A percentile compares a stretch with the other conserved stretches of the same genome.
Evolutionary conservation across 2,329 filamentous ascomycete genomes (phyloP).

Genomic region (Cladosporium sp.): DNA sequence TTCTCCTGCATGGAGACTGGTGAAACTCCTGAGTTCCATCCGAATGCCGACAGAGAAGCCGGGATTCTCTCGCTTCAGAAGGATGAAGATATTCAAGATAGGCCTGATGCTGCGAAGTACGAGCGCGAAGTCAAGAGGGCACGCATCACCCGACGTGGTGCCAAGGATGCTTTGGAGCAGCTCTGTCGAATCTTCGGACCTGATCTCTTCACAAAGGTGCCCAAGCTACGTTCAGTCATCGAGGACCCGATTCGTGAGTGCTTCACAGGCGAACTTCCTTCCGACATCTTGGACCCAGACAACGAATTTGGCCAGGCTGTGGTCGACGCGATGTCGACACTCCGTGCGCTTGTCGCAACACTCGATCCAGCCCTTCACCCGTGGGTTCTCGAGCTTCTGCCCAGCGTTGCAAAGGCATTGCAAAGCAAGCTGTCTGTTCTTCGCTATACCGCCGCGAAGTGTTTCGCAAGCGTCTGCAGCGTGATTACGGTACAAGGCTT

Average conservation of each 20-base stretch:
- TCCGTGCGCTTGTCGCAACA: constrained; percentile 90
- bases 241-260: constrained; percentile 71
- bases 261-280: constrained; percentile 64
- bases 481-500: constrained; percentile 93
- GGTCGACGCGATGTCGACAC: constrained; percentile 86
- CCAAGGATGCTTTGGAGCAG: constrained; percentile 89
- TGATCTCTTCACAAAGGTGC: constrained; percentile 73
- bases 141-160: constrained; percentile 82
- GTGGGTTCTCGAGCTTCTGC: constrained; percentile 79
- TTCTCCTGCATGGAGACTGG: constrained; percentile 97
- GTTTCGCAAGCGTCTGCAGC: constrained; percentile 94
- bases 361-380: constrained; percentile 68
- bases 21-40: constrained; percentile 90
- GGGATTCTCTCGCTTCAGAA: constrained; percentile 91
- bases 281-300: constrained; percentile 67
- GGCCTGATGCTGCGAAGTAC: constrained; percentile 84
- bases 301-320: constrained; percentile 81
- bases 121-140: constrained; percentile 85
- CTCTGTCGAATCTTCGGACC: constrained; percentile 74
- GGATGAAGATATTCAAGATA: constrained; percentile 91
- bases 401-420: constrained; percentile 79
- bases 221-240: constrained; percentile 75
- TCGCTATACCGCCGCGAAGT: constrained; percentile 94
- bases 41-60: constrained; percentile 71
- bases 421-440: constrained; percentile 87